Evolutionary conservation across 495 filamentous ascomycete species (phyloP).

Genomic region (Penicillium lividum): DNA sequence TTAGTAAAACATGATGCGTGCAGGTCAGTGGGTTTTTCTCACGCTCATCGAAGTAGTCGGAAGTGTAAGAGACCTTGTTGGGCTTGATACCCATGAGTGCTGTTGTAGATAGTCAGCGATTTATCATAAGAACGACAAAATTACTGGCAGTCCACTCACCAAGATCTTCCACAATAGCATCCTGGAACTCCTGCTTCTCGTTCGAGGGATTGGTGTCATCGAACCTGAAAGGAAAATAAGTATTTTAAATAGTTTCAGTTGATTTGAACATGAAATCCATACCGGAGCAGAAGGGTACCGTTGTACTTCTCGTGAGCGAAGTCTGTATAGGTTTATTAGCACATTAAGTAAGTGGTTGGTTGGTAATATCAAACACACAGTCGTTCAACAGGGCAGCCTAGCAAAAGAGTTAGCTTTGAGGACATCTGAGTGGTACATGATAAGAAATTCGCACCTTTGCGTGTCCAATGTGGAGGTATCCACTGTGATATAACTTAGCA

Average conservation of each 20-base stretch:
- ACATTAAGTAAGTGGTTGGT: not conserved
- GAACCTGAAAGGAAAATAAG: constrained; percentile 39
- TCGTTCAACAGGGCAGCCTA: constrained; percentile 82
- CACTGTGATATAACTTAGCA: constrained; percentile 41
- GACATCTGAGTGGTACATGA: not conserved
- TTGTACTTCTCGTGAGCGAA: constrained; percentile 89
- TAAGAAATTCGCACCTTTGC: constrained; percentile 54
- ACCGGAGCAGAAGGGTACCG: constrained; percentile 74
- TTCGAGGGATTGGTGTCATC: constrained; percentile 95
- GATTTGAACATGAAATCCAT: not conserved
- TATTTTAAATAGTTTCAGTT: not conserved
- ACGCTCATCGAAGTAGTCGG: constrained; percentile 83
- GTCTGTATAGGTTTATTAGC: constrained; percentile 31
- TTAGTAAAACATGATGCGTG: not conserved
- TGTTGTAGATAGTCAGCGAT: not conserved
- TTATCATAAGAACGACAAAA: not conserved
- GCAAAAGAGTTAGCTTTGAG: not conserved
- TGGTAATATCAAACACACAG: constrained; percentile 32
- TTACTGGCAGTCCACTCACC: constrained; percentile 16
- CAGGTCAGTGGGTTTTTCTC: not conserved
- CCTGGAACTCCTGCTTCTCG: constrained; percentile 89
- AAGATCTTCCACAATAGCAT: constrained; percentile 84
- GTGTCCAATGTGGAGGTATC: constrained; percentile 92
- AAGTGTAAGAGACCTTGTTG: constrained; percentile 76
- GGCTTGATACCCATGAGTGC: constrained; percentile 81